A percentile compares a stretch with the other conserved stretches of the same genome.
phyloP scores from a whole-genome alignment of 2,329 filamentous ascomycete genomes.

The Aspergillus intermedius region DNA sequence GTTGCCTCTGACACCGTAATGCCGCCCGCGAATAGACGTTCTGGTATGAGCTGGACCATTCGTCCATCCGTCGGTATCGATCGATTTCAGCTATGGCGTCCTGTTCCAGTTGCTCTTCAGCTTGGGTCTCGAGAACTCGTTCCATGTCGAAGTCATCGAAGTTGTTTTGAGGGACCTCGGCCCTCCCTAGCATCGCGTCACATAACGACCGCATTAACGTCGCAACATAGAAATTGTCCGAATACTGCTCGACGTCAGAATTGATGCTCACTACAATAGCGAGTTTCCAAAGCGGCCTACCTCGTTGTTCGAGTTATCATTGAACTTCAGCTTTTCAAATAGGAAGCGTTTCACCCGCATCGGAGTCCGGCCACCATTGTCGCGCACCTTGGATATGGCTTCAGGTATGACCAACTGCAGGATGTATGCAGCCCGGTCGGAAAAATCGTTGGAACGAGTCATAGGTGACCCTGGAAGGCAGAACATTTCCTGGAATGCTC shows the following conservation, averaged over 20 bases:
- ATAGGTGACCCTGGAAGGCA: constrained; percentile 72
- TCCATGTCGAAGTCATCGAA: constrained; percentile 42
- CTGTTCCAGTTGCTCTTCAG: constrained; percentile 50
- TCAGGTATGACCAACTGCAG: constrained; percentile 77
- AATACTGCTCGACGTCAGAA: constrained; percentile 48
- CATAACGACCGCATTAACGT: constrained; percentile 63
- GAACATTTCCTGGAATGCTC: constrained; percentile 80
- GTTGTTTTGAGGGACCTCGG: constrained; percentile 34
- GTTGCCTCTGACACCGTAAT: constrained; percentile 51
- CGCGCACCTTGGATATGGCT: constrained; percentile 72
- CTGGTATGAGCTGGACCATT: constrained; percentile 61
- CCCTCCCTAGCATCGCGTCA: constrained; percentile 45
- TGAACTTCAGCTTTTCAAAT: constrained; percentile 82
- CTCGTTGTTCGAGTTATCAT: constrained; percentile 84
- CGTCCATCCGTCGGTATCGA: constrained; percentile 57
- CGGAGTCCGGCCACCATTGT: constrained; percentile 69
- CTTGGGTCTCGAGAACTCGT: constrained; percentile 43
- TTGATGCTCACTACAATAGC: not conserved
- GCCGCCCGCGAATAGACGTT: constrained; percentile 59
- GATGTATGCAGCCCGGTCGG: constrained; percentile 75
- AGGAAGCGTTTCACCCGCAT: constrained; percentile 74
- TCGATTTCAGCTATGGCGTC: constrained; percentile 57
- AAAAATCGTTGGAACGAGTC: constrained; percentile 85
- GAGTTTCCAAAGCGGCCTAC: constrained; percentile 22
- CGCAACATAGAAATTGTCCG: constrained; percentile 83